These are phyloP conservation scores for Flaveria floridana DNA, from an alignment of 140 eudicot genomes.

Conservation along the genomic window DNA sequence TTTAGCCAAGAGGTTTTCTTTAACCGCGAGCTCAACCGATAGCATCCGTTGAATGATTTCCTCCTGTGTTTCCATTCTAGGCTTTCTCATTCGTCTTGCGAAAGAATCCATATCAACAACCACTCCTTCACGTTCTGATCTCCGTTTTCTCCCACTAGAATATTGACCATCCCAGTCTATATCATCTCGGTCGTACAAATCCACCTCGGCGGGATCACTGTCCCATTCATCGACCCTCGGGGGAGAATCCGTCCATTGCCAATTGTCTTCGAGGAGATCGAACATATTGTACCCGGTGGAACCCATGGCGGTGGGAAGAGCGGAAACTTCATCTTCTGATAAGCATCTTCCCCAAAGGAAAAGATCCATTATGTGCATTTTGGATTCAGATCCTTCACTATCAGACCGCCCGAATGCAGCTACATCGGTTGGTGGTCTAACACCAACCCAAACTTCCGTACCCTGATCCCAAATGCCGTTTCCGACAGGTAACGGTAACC, in stretches of 20 bases:
- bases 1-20: slow-evolving; percentile 84
- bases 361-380: slow-evolving; percentile 97
- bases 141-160: slow-evolving; percentile 89
- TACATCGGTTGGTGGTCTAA: slow-evolving; percentile 81
- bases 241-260: slow-evolving; percentile 99
- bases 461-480: slow-evolving; percentile 88
- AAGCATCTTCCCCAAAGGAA: slow-evolving; percentile 96
- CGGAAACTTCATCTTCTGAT: slow-evolving; percentile 81
- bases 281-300: slow-evolving; percentile 63
- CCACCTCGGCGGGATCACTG: slow-evolving; percentile 98
- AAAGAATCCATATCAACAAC: slow-evolving; percentile 89
- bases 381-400: slow-evolving; percentile 91
- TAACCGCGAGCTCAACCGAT: slow-evolving; percentile 90
- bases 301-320: slow-evolving; percentile 81
- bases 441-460: slow-evolving; percentile 90
- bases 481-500: slow-evolving; percentile 60
- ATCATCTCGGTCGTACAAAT: slow-evolving; percentile 90
- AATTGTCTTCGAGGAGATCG: slow-evolving; percentile 80
- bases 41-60: slow-evolving; percentile 91
- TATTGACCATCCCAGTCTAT: slow-evolving; percentile 98
- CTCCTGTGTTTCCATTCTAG: slow-evolving; percentile 79
- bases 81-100: slow-evolving; percentile 78
- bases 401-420: slow-evolving; percentile 98
- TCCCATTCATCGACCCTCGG: slow-evolving; percentile 99
- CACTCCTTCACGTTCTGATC: slow-evolving; percentile 81